Base-by-base conservation (phyloP, 495 filamentous ascomycete genomes). In the Xylaria flabelliformis region DNA sequence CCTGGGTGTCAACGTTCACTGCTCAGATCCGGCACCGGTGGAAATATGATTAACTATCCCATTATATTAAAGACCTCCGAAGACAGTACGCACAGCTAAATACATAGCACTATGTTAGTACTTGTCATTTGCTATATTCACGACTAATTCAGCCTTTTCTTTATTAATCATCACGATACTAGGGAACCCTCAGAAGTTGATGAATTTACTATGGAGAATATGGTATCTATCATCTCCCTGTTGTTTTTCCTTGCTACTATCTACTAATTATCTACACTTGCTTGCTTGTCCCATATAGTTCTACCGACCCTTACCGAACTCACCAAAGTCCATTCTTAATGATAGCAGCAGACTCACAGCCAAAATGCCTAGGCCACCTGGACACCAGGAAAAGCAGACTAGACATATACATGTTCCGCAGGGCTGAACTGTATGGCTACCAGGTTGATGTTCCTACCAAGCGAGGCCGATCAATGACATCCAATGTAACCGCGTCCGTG, bases 381-480 rank as follows among this genome's bases (percentile, higher is more conserved):
- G 10, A 64, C n/a, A 55, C n/a, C 32, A 32, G 4, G 15, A 42
- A 61, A 44, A 19, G 32, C 32, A 17, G 32, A 63, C 19, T 21
- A 0, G 26, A 53, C 46, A 42, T 70, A 63, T 70, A 63, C 19
- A 41, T 21, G 17, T 67, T 70, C 24, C 58, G 21, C 68, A 51
- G 56, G 67, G 67, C 67, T 69, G 67, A 69, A 26, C 24, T 55
- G 24, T 5, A 19, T 67, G 36, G 2, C 12, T 56, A 67, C 44
- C 64, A 65, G 63, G 63, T 48, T 4, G 15, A 32, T n/a, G 46
- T 41, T 41, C 51, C 39, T 17, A 21, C 51, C 64, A 67, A 67
- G 64, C n/a, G 34, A 32, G 42, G 48, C 7, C 32, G n/a, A 67
- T 67, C 64, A 51, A 7, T 24, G 21, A 39, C 41, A 44, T 41